Evolutionary conservation across 768 basidiomycete species (phyloP).

Genomic region (Trichaptum fuscoviolaceum): DNA sequence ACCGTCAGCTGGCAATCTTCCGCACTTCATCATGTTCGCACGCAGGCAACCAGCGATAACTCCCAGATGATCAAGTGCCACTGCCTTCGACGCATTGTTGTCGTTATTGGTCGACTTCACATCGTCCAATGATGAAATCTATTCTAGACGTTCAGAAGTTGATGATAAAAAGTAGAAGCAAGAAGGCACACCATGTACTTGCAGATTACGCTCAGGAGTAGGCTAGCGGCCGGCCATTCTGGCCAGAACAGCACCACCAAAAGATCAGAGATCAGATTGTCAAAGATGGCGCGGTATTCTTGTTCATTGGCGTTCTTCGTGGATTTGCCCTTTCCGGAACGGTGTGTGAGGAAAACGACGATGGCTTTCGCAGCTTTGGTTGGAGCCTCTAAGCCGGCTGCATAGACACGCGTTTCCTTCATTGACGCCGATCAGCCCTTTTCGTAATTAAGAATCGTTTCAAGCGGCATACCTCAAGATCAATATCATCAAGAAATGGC

Average conservation of each 20-base stretch:
- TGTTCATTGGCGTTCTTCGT: constrained; percentile 92
- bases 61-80: constrained; percentile 91
- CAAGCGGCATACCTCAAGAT: constrained; percentile 45
- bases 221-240: constrained; percentile 92
- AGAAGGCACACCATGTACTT: constrained; percentile 69
- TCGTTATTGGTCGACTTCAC: constrained; percentile 66
- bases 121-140: constrained; percentile 84
- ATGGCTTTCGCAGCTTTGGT: constrained; percentile 84
- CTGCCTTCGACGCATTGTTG: constrained; percentile 78
- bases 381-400: constrained; percentile 72
- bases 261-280: constrained; percentile 84
- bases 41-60: constrained; percentile 84
- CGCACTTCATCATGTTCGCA: constrained; percentile 43
- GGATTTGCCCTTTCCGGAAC: constrained; percentile 82
- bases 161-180: not conserved
- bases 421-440: constrained; percentile 2
- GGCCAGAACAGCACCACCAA: constrained; percentile 89
- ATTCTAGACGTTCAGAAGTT: not conserved
- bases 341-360: constrained; percentile 66
- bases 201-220: constrained; percentile 74
- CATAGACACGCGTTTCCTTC: constrained; percentile 69
- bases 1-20: constrained; percentile 24
- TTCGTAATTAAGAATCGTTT: not conserved
- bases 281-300: constrained; percentile 90
- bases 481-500: constrained; percentile 61